phyloP scores from a whole-genome alignment of 1,284 basidiomycete genomes.

The Heimioporus punctisporus region DNA sequence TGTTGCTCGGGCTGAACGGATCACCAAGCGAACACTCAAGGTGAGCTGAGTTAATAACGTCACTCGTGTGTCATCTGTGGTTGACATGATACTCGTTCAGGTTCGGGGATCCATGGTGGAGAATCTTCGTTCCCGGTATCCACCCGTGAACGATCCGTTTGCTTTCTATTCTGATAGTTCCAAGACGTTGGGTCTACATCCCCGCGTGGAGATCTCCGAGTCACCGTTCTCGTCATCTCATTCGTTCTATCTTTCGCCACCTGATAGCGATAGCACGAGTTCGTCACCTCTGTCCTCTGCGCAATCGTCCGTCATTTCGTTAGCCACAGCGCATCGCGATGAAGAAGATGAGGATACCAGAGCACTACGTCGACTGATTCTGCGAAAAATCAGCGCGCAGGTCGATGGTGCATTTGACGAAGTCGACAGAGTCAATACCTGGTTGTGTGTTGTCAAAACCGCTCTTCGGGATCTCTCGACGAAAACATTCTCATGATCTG shows the following conservation, averaged over 20 bases:
- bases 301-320: constrained; percentile 38
- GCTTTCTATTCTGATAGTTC: constrained; percentile 16
- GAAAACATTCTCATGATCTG: constrained; percentile 37
- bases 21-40: constrained; percentile 51
- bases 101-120: constrained; percentile 28
- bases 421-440: constrained; percentile 56
- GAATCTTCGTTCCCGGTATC: constrained; percentile 30
- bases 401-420: constrained; percentile 63
- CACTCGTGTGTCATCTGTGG: neutral
- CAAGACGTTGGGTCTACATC: neutral
- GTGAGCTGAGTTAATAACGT: constrained; percentile 34
- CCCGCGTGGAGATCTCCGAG: constrained; percentile 25
- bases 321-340: constrained; percentile 40
- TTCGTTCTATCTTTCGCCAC: constrained; percentile 42
- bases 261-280: constrained; percentile 18
- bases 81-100: constrained; percentile 10
- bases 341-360: constrained; percentile 60
- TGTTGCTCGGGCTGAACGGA: constrained; percentile 52
- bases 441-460: constrained; percentile 65
- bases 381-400: constrained; percentile 62
- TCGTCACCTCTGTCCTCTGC: constrained; percentile 44
- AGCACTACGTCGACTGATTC: constrained; percentile 56
- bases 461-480: constrained; percentile 58
- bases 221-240: constrained; percentile 35
- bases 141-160: constrained; percentile 20